Conservation (phyloP, 352 stramenopile genomes). For the Saprolegnia diclina region DNA sequence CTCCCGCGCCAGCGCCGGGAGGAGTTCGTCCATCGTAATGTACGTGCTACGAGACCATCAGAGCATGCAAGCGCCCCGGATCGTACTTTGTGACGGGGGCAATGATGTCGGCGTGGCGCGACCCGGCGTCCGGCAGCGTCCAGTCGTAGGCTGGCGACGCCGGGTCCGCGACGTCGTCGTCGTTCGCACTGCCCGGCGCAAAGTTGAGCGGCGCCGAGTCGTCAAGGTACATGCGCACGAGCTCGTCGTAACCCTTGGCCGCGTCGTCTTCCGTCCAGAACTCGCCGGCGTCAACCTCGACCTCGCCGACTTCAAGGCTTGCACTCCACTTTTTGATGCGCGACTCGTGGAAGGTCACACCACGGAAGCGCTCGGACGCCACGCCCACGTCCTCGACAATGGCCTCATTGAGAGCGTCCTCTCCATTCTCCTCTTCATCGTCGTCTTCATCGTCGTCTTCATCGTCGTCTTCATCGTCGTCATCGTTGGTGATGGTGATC, state of each 20-base stretch:
- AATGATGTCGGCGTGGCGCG: conserved; percentile 74
- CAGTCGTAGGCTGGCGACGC: conserved; percentile 38
- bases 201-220: conserved; percentile 75
- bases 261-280: conserved; percentile 79
- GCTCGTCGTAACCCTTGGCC: conserved; percentile 75
- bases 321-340: conserved; percentile 85
- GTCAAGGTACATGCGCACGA: conserved; percentile 75
- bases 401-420: conserved; percentile 17
- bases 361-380: conserved; percentile 36
- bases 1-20: conserved; percentile 54
- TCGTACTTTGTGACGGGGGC: conserved; percentile 41
- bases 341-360: conserved; percentile 52
- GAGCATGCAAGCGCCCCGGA: neutral
- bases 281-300: conserved; percentile 69
- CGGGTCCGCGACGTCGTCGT: conserved; percentile 31
- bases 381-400: conserved; percentile 30
- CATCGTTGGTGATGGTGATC: neutral
- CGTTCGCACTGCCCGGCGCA: conserved; percentile 29
- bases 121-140: conserved; percentile 55
- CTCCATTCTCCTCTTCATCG: conserved; percentile 32
- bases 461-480: conserved; percentile 23
- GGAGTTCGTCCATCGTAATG: conserved; percentile 67
- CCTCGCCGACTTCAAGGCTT: conserved; percentile 56
- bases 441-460: conserved; percentile 30
- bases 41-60: conserved; percentile 37